Percentiles rank a stretch among this genome's conserved stretches.
These are phyloP conservation scores for Metschnikowia cerradonensis DNA, from an alignment of 805 yeast species.

Conservation along the genomic window DNA sequence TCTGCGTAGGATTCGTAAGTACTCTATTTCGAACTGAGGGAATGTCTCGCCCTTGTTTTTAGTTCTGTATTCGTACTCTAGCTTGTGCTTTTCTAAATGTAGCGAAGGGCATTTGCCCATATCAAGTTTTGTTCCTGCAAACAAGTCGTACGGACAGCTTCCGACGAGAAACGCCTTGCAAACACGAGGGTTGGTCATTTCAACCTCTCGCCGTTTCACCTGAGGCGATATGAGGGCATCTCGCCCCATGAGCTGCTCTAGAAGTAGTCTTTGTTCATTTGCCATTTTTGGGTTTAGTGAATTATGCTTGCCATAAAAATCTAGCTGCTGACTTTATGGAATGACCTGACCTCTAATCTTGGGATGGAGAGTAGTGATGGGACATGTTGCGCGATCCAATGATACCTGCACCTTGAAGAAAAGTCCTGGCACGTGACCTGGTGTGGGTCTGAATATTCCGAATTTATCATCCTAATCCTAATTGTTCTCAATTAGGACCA, in stretches of 20 bases:
- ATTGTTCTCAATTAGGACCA: too few relatives aligned
- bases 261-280: slow-evolving; percentile 68
- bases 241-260: slow-evolving; percentile 80
- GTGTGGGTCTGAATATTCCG: too few relatives aligned
- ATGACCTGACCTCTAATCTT: too few relatives aligned
- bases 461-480: too few relatives aligned
- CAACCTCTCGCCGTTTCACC: slow-evolving; percentile 35
- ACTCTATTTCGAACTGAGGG: slow-evolving; percentile 49
- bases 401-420: too few relatives aligned
- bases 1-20: slow-evolving; percentile 45
- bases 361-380: too few relatives aligned
- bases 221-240: slow-evolving; percentile 41
- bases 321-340: not conserved
- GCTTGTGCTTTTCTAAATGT: slow-evolving; percentile 69
- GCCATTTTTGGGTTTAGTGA: slow-evolving; percentile 33
- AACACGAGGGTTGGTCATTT: slow-evolving; percentile 45
- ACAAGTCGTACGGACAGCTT: slow-evolving; percentile 79
- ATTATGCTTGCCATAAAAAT: not conserved
- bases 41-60: slow-evolving; percentile 40
- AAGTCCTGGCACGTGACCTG: too few relatives aligned
- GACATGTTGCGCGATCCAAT: too few relatives aligned
- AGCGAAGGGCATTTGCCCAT: slow-evolving; percentile 74
- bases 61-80: slow-evolving; percentile 59
- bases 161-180: slow-evolving; percentile 85
- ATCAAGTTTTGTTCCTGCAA: slow-evolving; percentile 77